Evolutionary conservation across 345 rosid species (phyloP).

Genomic region (Turnera subulata): DNA sequence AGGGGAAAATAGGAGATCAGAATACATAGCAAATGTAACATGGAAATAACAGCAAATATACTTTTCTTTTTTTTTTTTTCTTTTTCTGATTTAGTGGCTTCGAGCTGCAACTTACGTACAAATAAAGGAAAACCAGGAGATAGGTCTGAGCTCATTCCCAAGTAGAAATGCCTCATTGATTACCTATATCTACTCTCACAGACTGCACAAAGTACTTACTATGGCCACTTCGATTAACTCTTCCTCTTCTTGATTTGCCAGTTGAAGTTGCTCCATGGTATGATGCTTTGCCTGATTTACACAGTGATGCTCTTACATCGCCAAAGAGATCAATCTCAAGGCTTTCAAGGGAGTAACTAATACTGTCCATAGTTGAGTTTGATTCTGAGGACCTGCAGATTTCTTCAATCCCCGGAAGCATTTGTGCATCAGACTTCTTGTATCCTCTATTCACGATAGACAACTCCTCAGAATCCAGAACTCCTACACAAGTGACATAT

Average conservation of each 20-base stretch:
- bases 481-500: constrained; percentile 23
- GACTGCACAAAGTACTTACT: constrained; percentile 20
- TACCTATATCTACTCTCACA: background rate
- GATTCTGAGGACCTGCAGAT: constrained; percentile 27
- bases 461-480: constrained; percentile 48
- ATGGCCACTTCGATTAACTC: constrained; percentile 10
- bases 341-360: constrained; percentile 28
- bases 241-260: constrained; percentile 15
- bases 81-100: no score
- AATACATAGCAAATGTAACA: no score
- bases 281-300: constrained; percentile 6
- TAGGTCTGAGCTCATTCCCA: no score
- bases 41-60: background rate
- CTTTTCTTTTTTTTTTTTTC: no score
- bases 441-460: constrained; percentile 39
- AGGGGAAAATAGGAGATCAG: background rate
- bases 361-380: constrained; percentile 13
- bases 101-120: no score
- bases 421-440: constrained; percentile 17
- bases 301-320: constrained; percentile 28
- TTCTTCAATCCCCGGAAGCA: constrained; percentile 23
- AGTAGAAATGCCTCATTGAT: background rate
- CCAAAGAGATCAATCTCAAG: constrained; percentile 46
- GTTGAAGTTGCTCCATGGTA: constrained; percentile 9
- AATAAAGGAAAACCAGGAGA: no score